Conservation (phyloP, 345 rosid genomes). For the Euphorbia peplus region DNA sequence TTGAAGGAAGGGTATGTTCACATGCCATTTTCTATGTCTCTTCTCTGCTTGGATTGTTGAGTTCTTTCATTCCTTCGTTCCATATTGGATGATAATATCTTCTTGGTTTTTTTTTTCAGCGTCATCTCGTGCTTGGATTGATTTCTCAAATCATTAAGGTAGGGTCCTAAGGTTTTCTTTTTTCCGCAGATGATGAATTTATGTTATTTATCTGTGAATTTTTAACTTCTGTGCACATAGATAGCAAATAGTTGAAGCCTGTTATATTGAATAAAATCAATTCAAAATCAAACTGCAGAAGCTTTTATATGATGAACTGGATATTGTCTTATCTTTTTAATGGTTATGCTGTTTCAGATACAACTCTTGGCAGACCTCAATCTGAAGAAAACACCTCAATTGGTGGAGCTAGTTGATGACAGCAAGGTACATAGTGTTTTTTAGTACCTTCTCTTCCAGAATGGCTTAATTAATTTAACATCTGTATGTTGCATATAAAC, state of each 20-base stretch:
- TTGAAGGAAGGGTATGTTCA: conserved; percentile 91
- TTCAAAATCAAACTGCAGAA: not conserved
- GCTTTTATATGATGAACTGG: not conserved
- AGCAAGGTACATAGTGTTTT: conserved; percentile 48
- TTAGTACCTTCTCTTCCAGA: not conserved
- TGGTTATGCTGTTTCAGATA: conserved; percentile 47
- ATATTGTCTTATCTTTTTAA: conserved; percentile 19
- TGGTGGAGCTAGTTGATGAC: conserved; percentile 86
- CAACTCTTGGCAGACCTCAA: conserved; percentile 97
- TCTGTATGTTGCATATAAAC: conserved; percentile 21
- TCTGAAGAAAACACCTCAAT: conserved; percentile 95
- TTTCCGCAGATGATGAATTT: not conserved
- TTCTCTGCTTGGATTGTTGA: not conserved
- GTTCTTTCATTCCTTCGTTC: not conserved
- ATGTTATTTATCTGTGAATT: not conserved
- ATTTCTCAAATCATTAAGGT: conserved; percentile 97
- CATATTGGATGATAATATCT: conserved; percentile 9
- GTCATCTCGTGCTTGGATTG: conserved; percentile 95
- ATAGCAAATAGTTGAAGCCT: not conserved
- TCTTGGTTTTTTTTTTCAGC: conserved; percentile 49
- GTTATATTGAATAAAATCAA: not conserved
- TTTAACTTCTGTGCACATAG: not conserved
- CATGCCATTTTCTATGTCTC: not conserved
- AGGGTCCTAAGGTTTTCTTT: conserved; percentile 13
- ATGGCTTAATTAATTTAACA: not conserved